These are phyloP conservation scores for Lipomyces spencermartinsiae DNA, from an alignment of 805 yeast species.

Conservation along the genomic window DNA sequence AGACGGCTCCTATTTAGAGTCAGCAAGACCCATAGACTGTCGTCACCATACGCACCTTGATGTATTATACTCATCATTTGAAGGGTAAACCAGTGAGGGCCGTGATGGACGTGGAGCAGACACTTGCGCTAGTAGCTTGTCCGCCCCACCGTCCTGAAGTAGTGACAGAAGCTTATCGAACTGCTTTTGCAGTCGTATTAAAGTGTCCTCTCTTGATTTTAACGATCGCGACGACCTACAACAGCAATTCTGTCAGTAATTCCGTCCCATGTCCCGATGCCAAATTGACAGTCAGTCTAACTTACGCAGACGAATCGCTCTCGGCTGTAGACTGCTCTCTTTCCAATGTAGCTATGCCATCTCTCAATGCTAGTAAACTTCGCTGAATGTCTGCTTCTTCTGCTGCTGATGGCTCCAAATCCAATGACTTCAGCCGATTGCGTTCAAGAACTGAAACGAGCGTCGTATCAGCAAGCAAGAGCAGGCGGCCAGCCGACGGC, in stretches of 20 bases:
- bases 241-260: neutral
- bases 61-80: constrained; percentile 9
- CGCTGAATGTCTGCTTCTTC: constrained; percentile 44
- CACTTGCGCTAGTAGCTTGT: constrained; percentile 18
- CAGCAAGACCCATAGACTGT: neutral
- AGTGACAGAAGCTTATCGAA: constrained; percentile 32
- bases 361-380: constrained; percentile 38
- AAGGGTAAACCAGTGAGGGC: constrained; percentile 21
- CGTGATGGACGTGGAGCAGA: constrained; percentile 20
- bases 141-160: constrained; percentile 36
- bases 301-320: constrained; percentile 25
- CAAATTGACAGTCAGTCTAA: neutral
- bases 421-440: constrained; percentile 42
- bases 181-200: constrained; percentile 37
- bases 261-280: neutral
- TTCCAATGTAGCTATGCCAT: constrained; percentile 41
- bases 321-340: constrained; percentile 36
- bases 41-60: constrained; percentile 11
- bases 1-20: constrained; percentile 12
- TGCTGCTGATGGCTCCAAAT: constrained; percentile 40
- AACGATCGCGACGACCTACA: constrained; percentile 28
- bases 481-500: constrained; percentile 26
- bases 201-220: constrained; percentile 26
- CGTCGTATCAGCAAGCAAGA: constrained; percentile 44
- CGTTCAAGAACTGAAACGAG: constrained; percentile 45